A percentile compares a stretch with the other conserved stretches of the same genome.
phyloP scores from a whole-genome alignment of 495 filamentous ascomycete genomes.

The Aspergillus cavernicola region DNA sequence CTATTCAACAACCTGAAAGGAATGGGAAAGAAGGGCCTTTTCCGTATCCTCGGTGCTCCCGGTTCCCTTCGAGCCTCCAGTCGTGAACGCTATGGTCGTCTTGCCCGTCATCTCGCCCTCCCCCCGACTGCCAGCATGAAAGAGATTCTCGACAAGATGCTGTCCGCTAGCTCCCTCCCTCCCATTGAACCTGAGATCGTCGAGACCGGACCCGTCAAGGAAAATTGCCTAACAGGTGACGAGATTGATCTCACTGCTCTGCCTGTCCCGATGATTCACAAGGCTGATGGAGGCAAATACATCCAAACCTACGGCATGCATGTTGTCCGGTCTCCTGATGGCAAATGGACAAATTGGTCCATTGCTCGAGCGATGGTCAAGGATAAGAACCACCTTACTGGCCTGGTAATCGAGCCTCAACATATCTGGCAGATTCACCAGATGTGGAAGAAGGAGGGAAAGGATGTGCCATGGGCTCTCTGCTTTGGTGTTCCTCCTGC shows the following conservation, averaged over 20 bases:
- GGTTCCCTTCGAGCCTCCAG: constrained; percentile 22
- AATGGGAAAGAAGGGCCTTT: constrained; percentile 28
- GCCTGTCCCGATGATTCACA: constrained; percentile 31
- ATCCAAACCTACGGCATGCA: constrained; percentile 36
- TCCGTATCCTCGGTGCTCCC: constrained; percentile 37
- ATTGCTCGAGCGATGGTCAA: constrained; percentile 37
- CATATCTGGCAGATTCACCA: constrained; percentile 33
- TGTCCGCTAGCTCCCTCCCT: constrained; percentile 13
- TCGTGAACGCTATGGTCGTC: constrained; percentile 24
- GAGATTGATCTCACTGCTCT: constrained; percentile 34
- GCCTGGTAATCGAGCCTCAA: constrained; percentile 30
- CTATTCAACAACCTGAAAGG: constrained; percentile 39
- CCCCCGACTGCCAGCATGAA: constrained; percentile 24
- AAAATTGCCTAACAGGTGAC: constrained; percentile 25
- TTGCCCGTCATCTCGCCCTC: constrained; percentile 29
- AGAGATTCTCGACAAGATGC: constrained; percentile 30
- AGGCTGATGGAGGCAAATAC: constrained; percentile 36
- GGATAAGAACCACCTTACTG: constrained; percentile 27
- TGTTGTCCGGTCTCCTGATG: constrained; percentile 32
- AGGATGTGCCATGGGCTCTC: constrained; percentile 35
- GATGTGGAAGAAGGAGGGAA: constrained; percentile 33
- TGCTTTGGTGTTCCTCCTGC: constrained; percentile 38
- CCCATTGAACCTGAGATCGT: constrained; percentile 28
- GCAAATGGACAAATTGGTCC: constrained; percentile 39
- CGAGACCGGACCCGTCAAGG: constrained; percentile 28